Conservation (phyloP, 2,329 filamentous ascomycete genomes). For the Chrysoporthe austroafricana region DNA sequence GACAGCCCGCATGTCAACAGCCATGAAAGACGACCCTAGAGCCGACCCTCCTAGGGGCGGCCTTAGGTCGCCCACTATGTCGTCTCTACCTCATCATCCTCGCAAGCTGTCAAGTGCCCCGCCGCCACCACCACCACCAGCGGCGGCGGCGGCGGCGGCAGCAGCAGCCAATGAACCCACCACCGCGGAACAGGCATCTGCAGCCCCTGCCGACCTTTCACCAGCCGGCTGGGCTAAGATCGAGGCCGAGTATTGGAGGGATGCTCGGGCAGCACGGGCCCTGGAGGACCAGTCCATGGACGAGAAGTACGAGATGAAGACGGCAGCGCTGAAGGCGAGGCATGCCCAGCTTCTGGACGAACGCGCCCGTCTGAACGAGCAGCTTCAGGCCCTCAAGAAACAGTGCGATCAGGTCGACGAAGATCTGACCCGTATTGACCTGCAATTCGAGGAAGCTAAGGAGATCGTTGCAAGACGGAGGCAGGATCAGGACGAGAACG, state of each 20-base stretch:
- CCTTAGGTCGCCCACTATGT: not conserved
- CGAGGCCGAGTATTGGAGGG: conserved; percentile 38
- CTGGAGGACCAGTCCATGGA: conserved; percentile 39
- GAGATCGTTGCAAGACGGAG: conserved; percentile 26
- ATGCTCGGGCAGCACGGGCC: conserved; percentile 28
- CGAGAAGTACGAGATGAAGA: conserved; percentile 38
- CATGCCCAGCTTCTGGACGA: conserved; percentile 42
- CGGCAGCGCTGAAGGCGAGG: conserved; percentile 37
- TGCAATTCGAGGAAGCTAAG: conserved; percentile 24
- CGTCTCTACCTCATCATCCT: conserved; percentile 15
- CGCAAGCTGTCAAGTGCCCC: not conserved
- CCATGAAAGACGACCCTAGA: conserved; percentile 4
- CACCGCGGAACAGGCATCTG: not conserved
- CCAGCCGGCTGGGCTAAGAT: conserved; percentile 44
- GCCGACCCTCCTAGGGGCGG: not conserved
- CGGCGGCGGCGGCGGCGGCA: not conserved
- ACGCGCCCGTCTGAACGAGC: conserved; percentile 43
- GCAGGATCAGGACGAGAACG: conserved; percentile 25
- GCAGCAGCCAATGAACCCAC: not conserved
- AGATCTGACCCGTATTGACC: conserved; percentile 22
- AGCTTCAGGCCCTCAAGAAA: conserved; percentile 39
- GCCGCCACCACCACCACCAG: not conserved
- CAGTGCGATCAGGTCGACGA: conserved; percentile 29
- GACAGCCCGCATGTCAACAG: conserved; percentile 8
- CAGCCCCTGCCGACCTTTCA: not conserved